These are phyloP conservation scores for Polytrichum formosum DNA, from an alignment of 225 moss, liverwort and hornwort genomes.

Conservation along the genomic window DNA sequence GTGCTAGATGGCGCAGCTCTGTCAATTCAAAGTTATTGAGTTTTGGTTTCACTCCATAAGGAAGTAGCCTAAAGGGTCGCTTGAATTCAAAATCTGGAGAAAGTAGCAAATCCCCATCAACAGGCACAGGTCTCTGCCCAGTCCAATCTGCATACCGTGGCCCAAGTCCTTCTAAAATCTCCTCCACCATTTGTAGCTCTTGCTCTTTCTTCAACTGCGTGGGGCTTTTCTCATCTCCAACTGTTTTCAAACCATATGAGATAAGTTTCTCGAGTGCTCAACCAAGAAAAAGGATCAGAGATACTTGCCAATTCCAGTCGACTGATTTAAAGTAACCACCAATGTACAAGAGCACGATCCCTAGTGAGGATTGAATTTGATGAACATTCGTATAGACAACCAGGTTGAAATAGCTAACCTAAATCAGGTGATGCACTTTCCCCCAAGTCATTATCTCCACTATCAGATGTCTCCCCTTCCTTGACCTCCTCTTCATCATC, in stretches of 20 bases:
- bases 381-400: background rate
- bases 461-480: conserved; percentile 20
- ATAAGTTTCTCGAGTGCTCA: background rate
- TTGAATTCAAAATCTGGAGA: conserved; percentile 41
- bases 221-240: conserved; percentile 19
- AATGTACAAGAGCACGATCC: too few species aligned
- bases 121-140: conserved; percentile 80
- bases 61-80: conserved; percentile 83
- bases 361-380: too few species aligned
- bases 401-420: background rate
- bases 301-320: too few species aligned
- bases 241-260: background rate
- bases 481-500: conserved; percentile 19
- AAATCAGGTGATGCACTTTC: background rate
- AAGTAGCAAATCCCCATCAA: conserved; percentile 80
- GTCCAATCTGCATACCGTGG: conserved; percentile 93
- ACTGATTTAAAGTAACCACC: too few species aligned
- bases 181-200: conserved; percentile 70
- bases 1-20: conserved; percentile 76
- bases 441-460: conserved; percentile 6
- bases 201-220: conserved; percentile 27
- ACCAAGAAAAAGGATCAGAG: too few species aligned
- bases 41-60: conserved; percentile 78
- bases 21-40: conserved; percentile 85
- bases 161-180: conserved; percentile 76